A percentile compares a stretch with the other conserved stretches of the same genome.
phyloP scores from a whole-genome alignment of 2,329 filamentous ascomycete genomes.

The Alternaria incomplexa region DNA sequence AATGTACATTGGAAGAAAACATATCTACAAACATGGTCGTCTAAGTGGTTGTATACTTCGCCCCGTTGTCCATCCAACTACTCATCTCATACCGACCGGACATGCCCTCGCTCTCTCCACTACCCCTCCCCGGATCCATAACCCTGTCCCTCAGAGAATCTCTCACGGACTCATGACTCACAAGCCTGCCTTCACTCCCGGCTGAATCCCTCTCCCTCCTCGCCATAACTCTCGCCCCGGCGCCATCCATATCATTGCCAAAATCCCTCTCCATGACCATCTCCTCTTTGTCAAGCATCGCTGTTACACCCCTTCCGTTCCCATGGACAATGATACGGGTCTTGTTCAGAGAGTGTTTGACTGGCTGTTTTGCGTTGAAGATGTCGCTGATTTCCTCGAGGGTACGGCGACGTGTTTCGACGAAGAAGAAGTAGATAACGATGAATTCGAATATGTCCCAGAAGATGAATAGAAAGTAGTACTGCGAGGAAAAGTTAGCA shows the following conservation, averaged over 20 bases:
- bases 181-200: slow-evolving; percentile 5
- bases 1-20: not conserved
- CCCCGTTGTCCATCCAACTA: slow-evolving; percentile 1
- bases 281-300: slow-evolving; percentile 40
- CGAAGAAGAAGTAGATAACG: slow-evolving; percentile 49
- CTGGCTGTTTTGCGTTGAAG: slow-evolving; percentile 50
- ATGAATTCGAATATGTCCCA: slow-evolving; percentile 52
- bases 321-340: slow-evolving; percentile 42
- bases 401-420: slow-evolving; percentile 48
- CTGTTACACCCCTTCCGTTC: slow-evolving; percentile 35
- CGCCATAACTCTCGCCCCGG: not conserved
- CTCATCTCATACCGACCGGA: not conserved
- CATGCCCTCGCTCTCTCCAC: slow-evolving; percentile 12
- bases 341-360: slow-evolving; percentile 43
- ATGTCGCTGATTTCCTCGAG: slow-evolving; percentile 56
- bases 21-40: not conserved
- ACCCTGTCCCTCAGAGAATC: slow-evolving; percentile 9
- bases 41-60: not conserved
- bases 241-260: not conserved
- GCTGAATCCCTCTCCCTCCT: slow-evolving; percentile 14
- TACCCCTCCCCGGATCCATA: slow-evolving; percentile 3
- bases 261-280: slow-evolving; percentile 10
- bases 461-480: slow-evolving; percentile 51
- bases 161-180: slow-evolving; percentile 2
- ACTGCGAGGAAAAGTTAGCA: slow-evolving; percentile 18